Conservation (phyloP, 2,329 filamentous ascomycete species). For the Bimuria novae-zelandiae region DNA sequence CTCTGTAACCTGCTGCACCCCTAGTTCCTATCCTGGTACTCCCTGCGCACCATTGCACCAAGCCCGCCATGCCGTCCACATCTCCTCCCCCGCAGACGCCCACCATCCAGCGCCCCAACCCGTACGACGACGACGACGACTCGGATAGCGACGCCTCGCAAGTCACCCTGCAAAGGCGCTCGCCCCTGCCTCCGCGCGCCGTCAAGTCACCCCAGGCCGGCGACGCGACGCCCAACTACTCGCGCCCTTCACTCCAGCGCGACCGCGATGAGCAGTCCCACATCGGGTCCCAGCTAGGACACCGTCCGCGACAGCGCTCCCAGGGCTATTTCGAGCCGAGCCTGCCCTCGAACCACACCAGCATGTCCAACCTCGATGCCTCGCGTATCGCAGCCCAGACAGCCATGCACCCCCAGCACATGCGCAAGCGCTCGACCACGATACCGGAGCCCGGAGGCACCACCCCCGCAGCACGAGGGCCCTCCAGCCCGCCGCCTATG, state of each 20-base stretch:
- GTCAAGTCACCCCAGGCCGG: conserved; percentile 33
- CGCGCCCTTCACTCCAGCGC: conserved; percentile 44
- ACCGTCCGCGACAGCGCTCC: conserved; percentile 69
- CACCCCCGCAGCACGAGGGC: conserved; percentile 41
- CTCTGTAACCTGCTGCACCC: conserved; percentile 10
- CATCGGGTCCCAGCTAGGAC: conserved; percentile 51
- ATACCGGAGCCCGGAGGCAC: conserved; percentile 61
- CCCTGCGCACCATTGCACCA: conserved; percentile 7
- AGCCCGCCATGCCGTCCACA: conserved; percentile 33
- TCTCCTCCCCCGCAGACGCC: conserved; percentile 42
- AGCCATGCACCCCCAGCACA: conserved; percentile 64
- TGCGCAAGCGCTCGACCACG: conserved; percentile 74
- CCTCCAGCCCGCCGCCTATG: conserved; percentile 63
- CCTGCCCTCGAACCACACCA: conserved; percentile 64
- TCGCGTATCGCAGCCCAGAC: conserved; percentile 82
- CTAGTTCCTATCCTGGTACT: neutral
- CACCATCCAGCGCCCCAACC: conserved; percentile 29
- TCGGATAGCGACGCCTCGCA: conserved; percentile 49
- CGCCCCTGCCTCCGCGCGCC: conserved; percentile 43
- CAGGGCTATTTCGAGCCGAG: conserved; percentile 78
- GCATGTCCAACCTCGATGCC: conserved; percentile 59
- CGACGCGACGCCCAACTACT: conserved; percentile 38
- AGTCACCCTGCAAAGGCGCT: conserved; percentile 44
- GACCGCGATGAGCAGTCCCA: conserved; percentile 40
- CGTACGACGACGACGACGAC: conserved; percentile 26